A percentile compares a stretch with the other conserved stretches of the same genome.
Conservation (phyloP, 768 basidiomycete genomes). For the Russula sp. region DNA sequence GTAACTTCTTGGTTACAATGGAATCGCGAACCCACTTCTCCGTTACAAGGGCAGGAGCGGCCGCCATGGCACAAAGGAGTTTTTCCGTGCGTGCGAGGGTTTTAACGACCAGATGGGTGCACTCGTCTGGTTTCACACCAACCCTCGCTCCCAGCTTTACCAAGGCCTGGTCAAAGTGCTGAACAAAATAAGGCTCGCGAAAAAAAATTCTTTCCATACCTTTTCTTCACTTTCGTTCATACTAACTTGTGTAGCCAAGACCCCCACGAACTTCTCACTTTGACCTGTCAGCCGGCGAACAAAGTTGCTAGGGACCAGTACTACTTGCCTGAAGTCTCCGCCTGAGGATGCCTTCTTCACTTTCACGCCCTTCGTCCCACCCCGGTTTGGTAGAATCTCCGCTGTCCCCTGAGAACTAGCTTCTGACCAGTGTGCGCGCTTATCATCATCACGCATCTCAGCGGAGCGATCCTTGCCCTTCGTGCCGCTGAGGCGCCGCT, state of each 20-base stretch:
- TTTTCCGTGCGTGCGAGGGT: conserved; percentile 80
- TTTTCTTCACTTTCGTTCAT: conserved; percentile 54
- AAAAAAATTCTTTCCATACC: conserved; percentile 35
- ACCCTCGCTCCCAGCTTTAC: conserved; percentile 60
- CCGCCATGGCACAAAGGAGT: conserved; percentile 70
- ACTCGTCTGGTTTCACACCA: conserved; percentile 54
- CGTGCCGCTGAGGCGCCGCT: conserved; percentile 9
- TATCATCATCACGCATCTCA: neutral
- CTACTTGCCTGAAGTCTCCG: conserved; percentile 8
- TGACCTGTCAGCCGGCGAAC: neutral
- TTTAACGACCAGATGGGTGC: conserved; percentile 73
- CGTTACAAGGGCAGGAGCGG: conserved; percentile 55
- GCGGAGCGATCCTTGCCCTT: conserved; percentile 27
- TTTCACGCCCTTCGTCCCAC: conserved; percentile 1
- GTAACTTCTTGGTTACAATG: conserved; percentile 46
- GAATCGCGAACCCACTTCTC: conserved; percentile 65
- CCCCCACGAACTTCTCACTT: conserved; percentile 33
- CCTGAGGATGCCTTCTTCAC: neutral
- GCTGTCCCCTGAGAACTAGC: neutral
- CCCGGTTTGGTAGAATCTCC: neutral
- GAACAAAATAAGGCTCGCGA: neutral
- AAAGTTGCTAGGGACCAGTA: neutral
- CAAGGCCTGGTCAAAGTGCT: conserved; percentile 41
- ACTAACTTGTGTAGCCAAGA: conserved; percentile 65
- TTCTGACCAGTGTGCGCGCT: neutral